Evolutionary conservation across 306 rosid genomes (phyloP).

Genomic region (Castanea sativa): DNA sequence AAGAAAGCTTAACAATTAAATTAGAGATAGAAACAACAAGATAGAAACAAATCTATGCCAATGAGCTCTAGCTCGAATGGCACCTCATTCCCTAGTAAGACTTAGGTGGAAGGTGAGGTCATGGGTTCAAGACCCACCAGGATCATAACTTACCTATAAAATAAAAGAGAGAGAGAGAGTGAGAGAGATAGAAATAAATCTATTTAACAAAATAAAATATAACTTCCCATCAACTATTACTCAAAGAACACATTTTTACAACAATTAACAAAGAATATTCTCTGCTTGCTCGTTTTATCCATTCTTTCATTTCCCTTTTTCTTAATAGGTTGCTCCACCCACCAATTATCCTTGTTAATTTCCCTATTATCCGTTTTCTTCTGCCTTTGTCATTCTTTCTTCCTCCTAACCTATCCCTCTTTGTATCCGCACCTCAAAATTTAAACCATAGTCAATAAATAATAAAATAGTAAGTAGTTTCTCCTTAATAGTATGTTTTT

Average conservation of each 20-base stretch:
- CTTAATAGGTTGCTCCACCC: background rate
- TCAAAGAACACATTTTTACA: background rate
- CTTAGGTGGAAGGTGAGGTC: too few species aligned
- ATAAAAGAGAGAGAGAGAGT: too few species aligned
- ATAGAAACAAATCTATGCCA: background rate
- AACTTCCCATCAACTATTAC: background rate
- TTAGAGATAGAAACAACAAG: background rate
- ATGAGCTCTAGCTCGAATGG: background rate
- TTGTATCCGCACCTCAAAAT: background rate
- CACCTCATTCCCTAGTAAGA: too few species aligned
- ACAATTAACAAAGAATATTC: background rate
- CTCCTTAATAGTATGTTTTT: background rate
- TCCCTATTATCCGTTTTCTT: background rate
- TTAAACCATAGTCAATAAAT: background rate
- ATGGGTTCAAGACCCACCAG: too few species aligned
- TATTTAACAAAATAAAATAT: background rate
- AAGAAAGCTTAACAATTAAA: background rate
- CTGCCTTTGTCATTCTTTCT: background rate
- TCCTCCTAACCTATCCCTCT: background rate
- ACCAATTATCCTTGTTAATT: background rate
- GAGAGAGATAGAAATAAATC: background rate
- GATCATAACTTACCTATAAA: too few species aligned
- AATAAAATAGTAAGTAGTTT: background rate
- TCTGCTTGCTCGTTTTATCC: background rate
- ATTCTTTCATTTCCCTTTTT: background rate